These are phyloP conservation scores for Colletotrichum sp. DNA, from an alignment of 2,329 filamentous ascomycete genomes.

Conservation along the genomic window DNA sequence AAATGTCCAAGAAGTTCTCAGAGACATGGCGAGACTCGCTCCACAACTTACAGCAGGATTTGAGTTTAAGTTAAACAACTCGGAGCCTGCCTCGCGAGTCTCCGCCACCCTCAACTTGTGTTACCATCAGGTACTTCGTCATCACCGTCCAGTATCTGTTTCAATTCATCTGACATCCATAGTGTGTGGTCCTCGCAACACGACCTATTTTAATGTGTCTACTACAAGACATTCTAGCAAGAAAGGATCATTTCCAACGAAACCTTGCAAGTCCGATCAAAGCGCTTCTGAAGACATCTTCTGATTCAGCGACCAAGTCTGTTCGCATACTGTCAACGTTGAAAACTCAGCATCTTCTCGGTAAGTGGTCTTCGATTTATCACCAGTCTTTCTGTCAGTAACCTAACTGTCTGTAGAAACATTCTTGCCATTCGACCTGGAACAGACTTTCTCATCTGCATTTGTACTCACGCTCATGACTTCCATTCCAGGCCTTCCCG, in stretches of 20 bases:
- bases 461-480: background rate
- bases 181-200: constrained; percentile 1
- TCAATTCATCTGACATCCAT: background rate
- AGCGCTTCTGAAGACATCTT: background rate
- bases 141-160: background rate
- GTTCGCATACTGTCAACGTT: background rate
- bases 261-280: background rate
- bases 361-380: background rate
- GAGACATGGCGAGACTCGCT: background rate
- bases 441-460: background rate
- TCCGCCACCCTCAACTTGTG: constrained; percentile 3
- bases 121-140: background rate
- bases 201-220: background rate
- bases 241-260: background rate
- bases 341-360: background rate
- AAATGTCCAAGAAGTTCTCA: background rate
- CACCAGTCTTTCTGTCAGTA: background rate
- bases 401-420: background rate
- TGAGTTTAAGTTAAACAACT: constrained; percentile 8
- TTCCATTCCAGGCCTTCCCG: background rate
- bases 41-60: background rate
- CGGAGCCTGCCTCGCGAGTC: background rate
- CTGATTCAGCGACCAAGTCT: constrained; percentile 1
- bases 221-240: background rate
- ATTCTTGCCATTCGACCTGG: constrained; percentile 8